Percentiles rank a stretch among this genome's conserved stretches.
phyloP scores from a whole-genome alignment of 2,329 filamentous ascomycete species.

The Neonectria sp. region DNA sequence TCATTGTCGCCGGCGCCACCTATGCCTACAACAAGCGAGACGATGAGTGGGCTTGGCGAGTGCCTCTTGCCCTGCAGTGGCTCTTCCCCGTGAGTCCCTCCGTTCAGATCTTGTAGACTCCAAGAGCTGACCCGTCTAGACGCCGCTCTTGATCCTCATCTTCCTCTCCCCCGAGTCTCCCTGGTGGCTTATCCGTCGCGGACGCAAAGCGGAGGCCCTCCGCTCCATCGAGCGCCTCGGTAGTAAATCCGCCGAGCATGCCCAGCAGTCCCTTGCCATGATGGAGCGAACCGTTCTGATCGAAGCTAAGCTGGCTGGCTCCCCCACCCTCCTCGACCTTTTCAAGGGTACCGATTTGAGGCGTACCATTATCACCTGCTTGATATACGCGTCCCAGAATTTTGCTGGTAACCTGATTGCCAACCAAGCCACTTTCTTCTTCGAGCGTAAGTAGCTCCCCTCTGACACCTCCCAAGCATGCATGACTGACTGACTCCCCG shows the following conservation, averaged over 20 bases:
- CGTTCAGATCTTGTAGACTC: too few species aligned
- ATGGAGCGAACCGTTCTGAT: slow-evolving; percentile 69
- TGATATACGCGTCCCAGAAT: slow-evolving; percentile 71
- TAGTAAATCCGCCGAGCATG: slow-evolving; percentile 28
- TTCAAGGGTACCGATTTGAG: slow-evolving; percentile 67
- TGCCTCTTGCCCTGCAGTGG: slow-evolving; percentile 70
- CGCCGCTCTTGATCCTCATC: slow-evolving; percentile 63
- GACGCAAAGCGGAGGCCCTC: slow-evolving; percentile 57
- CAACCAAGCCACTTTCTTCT: slow-evolving; percentile 73
- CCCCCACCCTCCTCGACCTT: slow-evolving; percentile 64
- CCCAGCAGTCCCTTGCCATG: slow-evolving; percentile 65
- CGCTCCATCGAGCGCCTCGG: slow-evolving; percentile 64
- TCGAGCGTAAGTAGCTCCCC: slow-evolving; percentile 52
- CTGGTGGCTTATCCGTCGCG: slow-evolving; percentile 67
- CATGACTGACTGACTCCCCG: slow-evolving; percentile 14
- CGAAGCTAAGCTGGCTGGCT: slow-evolving; percentile 55
- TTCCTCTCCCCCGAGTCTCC: slow-evolving; percentile 64
- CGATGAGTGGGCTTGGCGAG: slow-evolving; percentile 49
- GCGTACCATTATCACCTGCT: slow-evolving; percentile 68
- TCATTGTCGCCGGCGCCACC: slow-evolving; percentile 70
- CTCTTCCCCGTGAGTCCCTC: slow-evolving; percentile 61
- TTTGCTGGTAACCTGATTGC: slow-evolving; percentile 72
- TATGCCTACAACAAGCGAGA: slow-evolving; percentile 62
- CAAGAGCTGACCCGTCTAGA: slow-evolving; percentile 12
- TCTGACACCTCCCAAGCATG: background rate